phyloP scores from a whole-genome alignment of 148 eudicot species.

The Pharnaceum exiguum region DNA sequence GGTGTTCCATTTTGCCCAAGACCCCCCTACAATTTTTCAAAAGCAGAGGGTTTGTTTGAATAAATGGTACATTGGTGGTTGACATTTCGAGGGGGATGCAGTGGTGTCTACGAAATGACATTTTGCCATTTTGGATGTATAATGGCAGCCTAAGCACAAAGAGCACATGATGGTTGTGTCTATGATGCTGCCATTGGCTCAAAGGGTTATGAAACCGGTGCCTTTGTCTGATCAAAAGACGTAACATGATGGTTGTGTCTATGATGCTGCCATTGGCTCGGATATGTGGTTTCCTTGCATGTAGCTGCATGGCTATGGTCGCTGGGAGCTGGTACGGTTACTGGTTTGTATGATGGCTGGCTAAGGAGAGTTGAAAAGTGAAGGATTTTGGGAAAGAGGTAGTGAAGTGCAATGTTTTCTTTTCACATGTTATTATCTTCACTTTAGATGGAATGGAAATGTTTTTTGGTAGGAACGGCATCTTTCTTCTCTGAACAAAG shows the following conservation, averaged over 20 bases:
- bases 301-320: not conserved
- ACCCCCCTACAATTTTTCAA: not conserved
- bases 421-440: too few species aligned
- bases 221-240: not conserved
- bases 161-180: not conserved
- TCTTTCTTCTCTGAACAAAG: not conserved
- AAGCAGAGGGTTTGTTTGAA: slow-evolving; percentile 7
- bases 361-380: not conserved
- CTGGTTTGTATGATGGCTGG: not conserved
- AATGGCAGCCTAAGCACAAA: slow-evolving; percentile 69
- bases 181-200: not conserved
- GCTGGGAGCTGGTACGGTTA: not conserved
- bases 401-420: not conserved
- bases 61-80: slow-evolving; percentile 26
- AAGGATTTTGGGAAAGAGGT: not conserved
- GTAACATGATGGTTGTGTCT: too few species aligned
- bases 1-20: not conserved
- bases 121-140: slow-evolving; percentile 36
- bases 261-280: too few species aligned
- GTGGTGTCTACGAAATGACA: slow-evolving; percentile 61
- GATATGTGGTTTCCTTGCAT: too few species aligned
- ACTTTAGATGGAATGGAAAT: not conserved
- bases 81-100: slow-evolving; percentile 3
- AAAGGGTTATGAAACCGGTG: not conserved
- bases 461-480: not conserved